phyloP scores from a whole-genome alignment of 805 yeast genomes.

The Candida fluviatilis region DNA sequence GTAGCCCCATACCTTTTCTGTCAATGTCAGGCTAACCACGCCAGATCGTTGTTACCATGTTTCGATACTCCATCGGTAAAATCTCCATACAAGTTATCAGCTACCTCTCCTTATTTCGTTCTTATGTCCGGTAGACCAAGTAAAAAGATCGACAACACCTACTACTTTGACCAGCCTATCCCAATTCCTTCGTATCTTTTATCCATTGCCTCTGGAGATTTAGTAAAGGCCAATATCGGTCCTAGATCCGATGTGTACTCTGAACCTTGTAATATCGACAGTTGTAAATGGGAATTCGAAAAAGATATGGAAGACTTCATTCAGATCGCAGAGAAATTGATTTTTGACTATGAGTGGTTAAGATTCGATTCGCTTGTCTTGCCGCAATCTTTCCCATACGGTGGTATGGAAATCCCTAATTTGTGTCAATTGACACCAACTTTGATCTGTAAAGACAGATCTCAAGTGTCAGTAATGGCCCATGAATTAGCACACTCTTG shows the following conservation, averaged over 20 bases:
- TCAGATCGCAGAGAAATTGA: conserved; percentile 67
- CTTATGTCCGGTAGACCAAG: conserved; percentile 67
- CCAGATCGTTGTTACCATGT: conserved; percentile 82
- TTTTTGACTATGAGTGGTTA: conserved; percentile 81
- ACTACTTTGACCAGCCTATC: conserved; percentile 59
- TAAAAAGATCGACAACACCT: conserved; percentile 12
- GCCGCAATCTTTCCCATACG: conserved; percentile 78
- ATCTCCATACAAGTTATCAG: conserved; percentile 54
- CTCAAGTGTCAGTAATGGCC: conserved; percentile 85
- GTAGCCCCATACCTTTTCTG: conserved; percentile 72
- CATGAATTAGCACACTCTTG: conserved; percentile 93
- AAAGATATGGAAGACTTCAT: conserved; percentile 79
- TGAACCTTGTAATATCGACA: conserved; percentile 65
- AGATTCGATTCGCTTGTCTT: conserved; percentile 76
- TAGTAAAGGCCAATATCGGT: conserved; percentile 64
- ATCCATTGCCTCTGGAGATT: conserved; percentile 82
- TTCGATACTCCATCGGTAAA: conserved; percentile 89
- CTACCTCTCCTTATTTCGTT: conserved; percentile 62
- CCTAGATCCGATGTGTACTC: conserved; percentile 82
- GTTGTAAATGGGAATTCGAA: conserved; percentile 76
- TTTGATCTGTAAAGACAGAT: conserved; percentile 75
- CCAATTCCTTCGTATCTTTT: conserved; percentile 85
- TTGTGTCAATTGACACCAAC: conserved; percentile 91
- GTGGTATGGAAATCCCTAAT: conserved; percentile 95
- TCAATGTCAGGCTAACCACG: conserved; percentile 90